Evolutionary conservation across 441 rosid genomes (phyloP), one percentile per base, ranked within the genome.

Genomic region (Bocquillonia castaneifolia): DNA sequence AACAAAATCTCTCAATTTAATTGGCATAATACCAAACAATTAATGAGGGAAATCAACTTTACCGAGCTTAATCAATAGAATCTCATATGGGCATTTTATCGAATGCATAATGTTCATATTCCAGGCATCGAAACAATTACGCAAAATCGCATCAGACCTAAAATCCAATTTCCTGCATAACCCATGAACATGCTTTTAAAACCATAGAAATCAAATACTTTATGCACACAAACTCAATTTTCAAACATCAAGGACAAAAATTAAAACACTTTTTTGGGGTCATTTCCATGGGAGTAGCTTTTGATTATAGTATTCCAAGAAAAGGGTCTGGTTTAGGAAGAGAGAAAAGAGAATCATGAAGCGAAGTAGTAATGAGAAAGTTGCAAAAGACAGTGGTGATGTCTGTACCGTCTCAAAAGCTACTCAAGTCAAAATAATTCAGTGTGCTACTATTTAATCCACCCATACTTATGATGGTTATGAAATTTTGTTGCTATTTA

Each of bases 141-240:
- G 85, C 72, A 92, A 67, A 76, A 79, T 88, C 77, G 82, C 75
- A 77, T 87, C 79, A 32, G 84, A 81, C 73, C 86, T 84, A 56
- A 84, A 36, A 63, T 72, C 79, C 45, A 77, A 9, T 67, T 92
- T 90, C 73, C 74, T 75, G 83, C 90, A 60, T 59, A 92, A 66
- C 56, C 95, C 98, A 79, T 90, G 95, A 83, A 66, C 95, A 92
- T 12, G 98, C 93, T 77, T 90, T 90, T 63, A 90, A 40, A 47
- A 84, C 86, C 78, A 92, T 78, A 23, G 95, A 92, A 25, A 87
- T 6, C 0, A 96, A 81, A 77, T 81, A 92, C 55, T n/a, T 67
- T 80, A 58, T 90, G 95, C 14, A 77, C 82, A 22, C 50, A 62
- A 70, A 87, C 72, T 56, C 89, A 89, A 61, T 56, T 82, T 72